Conservation (phyloP, 1,139 yeast species). For the Candida dubliniensis region DNA sequence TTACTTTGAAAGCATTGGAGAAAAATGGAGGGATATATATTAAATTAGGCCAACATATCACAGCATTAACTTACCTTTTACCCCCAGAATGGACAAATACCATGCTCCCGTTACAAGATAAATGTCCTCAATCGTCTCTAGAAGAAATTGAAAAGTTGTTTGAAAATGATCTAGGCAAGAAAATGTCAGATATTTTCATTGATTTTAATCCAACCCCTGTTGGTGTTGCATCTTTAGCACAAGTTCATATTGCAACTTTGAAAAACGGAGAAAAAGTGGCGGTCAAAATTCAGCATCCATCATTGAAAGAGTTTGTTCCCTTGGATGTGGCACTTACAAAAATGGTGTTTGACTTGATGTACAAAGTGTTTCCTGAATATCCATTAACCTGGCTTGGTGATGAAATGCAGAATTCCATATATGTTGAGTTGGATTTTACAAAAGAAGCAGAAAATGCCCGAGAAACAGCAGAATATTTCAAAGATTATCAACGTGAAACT, state of each 20-base stretch:
- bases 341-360: slow-evolving; percentile 71
- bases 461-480: slow-evolving; percentile 67
- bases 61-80: slow-evolving; percentile 86
- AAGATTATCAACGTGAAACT: slow-evolving; percentile 54
- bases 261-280: slow-evolving; percentile 77
- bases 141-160: slow-evolving; percentile 72
- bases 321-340: slow-evolving; percentile 79
- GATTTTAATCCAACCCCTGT: slow-evolving; percentile 74
- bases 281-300: slow-evolving; percentile 92
- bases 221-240: slow-evolving; percentile 96
- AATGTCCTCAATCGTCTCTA: slow-evolving; percentile 78
- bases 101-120: slow-evolving; percentile 89
- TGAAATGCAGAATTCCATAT: slow-evolving; percentile 82
- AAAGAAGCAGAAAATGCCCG: slow-evolving; percentile 84
- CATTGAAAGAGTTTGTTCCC: slow-evolving; percentile 84
- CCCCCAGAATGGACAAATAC: slow-evolving; percentile 96
- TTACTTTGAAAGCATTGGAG: slow-evolving; percentile 78
- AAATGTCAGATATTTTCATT: slow-evolving; percentile 63
- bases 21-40: slow-evolving; percentile 90
- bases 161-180: slow-evolving; percentile 59
- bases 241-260: slow-evolving; percentile 80
- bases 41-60: slow-evolving; percentile 90
- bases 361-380: slow-evolving; percentile 85
- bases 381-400: slow-evolving; percentile 94
- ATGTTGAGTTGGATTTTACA: slow-evolving; percentile 82